Evolutionary conservation across 768 basidiomycete genomes (phyloP), one percentile per base, ranked within the genome.

Genomic region (Macrocybe gigantea): DNA sequence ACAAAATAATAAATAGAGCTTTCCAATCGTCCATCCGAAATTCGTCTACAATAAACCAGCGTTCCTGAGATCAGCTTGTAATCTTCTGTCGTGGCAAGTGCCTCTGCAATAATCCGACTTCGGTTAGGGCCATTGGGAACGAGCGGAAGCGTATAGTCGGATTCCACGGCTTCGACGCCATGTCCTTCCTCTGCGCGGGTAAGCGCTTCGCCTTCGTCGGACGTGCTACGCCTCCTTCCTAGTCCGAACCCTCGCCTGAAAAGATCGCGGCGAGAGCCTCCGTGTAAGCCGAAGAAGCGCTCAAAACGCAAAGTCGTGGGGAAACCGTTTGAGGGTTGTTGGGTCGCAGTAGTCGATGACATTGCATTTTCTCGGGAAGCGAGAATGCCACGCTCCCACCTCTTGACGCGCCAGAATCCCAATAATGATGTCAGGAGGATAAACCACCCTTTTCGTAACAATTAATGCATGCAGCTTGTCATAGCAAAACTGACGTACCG

Each of bases 381-480:
- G 15, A 88, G 69, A 48, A 93, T 84, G 11, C 84, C 80, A 49
- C 78, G 73, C 62, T 93, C 90, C 89, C 89, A 93, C 41, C 88
- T 81, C 61, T 92, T 93, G 49, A 92, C 86, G 34, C 90, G 82
- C 85, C 86, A 91, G 67, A 83, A 96, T 22, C 88, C 83, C 37
- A 95, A 85, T 7, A 94, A 58, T n/a, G 89, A 90, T 1, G 92
- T 96, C 45, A 97, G 73, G 36, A 97, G 78, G 42, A 93, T 71
- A 66, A 90, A 91, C 88, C 88, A 91, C 2, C 85, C 90, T 78
- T 29, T 44, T 10, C 55, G 36, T 29, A 41, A 35, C 12, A 33
- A n/a, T n/a, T 3, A 49, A 29, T 38, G 13, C 38, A 48, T 30
- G 7, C 7, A 15, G 41, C 7, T 13, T 22, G 2, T 5, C 12